phyloP scores from a whole-genome alignment of 2,329 filamentous ascomycete genomes.

The Apiospora hydei region DNA sequence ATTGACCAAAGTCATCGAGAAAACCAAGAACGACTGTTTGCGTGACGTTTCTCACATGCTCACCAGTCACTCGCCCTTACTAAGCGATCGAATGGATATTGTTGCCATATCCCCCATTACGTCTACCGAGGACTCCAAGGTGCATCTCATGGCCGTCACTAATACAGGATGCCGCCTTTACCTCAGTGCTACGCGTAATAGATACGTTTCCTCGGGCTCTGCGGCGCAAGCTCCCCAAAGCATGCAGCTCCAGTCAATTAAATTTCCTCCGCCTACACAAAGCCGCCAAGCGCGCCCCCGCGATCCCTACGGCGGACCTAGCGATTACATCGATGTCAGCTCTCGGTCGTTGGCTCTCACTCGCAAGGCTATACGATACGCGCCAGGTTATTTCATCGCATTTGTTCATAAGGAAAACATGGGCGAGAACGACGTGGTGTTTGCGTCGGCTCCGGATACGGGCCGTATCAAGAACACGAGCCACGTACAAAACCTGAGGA shows the following conservation, averaged over 20 bases:
- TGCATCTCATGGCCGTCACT: constrained; percentile 90
- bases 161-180: constrained; percentile 91
- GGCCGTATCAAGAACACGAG: constrained; percentile 76
- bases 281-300: constrained; percentile 35
- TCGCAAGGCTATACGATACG: constrained; percentile 66
- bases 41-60: constrained; percentile 82
- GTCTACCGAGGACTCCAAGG: constrained; percentile 77
- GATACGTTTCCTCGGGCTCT: constrained; percentile 68
- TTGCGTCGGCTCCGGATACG: constrained; percentile 86
- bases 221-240: constrained; percentile 78
- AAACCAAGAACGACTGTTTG: constrained; percentile 66
- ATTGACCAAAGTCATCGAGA: constrained; percentile 70
- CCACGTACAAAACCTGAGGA: constrained; percentile 62
- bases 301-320: constrained; percentile 40
- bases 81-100: constrained; percentile 74
- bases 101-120: constrained; percentile 88
- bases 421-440: constrained; percentile 72
- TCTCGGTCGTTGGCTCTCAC: constrained; percentile 58
- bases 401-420: constrained; percentile 72
- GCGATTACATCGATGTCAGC: constrained; percentile 54
- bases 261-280: constrained; percentile 76
- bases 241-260: constrained; percentile 98
- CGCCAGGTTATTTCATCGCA: constrained; percentile 91
- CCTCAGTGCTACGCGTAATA: constrained; percentile 85
- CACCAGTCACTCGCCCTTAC: constrained; percentile 74